Evolutionary conservation across 2,329 filamentous ascomycete genomes (phyloP).

Genomic region (Fusarium dlaminii): DNA sequence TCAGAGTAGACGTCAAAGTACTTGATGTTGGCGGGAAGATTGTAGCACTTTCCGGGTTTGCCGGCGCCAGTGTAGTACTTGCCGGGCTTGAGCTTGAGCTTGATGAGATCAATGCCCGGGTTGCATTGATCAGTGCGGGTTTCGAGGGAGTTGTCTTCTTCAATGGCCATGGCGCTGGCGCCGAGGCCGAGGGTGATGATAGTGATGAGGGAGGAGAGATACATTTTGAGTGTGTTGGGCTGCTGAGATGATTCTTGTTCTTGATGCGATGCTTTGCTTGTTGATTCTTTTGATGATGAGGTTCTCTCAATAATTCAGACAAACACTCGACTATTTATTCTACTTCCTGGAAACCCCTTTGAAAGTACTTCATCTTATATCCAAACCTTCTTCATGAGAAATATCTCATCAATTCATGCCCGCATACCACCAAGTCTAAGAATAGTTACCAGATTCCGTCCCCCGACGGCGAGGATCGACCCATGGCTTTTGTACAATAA

Average conservation of each 20-base stretch:
- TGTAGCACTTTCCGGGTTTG: neutral
- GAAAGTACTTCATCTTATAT: fast-evolving
- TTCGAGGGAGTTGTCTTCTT: neutral
- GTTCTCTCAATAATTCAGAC: neutral
- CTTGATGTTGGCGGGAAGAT: neutral
- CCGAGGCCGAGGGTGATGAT: neutral
- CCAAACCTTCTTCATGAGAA: fast-evolving
- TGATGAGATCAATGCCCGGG: neutral
- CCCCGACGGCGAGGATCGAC: neutral
- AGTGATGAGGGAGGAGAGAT: neutral
- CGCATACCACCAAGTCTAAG: neutral
- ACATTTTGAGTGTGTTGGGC: neutral
- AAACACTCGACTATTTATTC: neutral
- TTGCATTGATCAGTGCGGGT: neutral
- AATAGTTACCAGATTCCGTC: neutral
- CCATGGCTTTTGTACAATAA: no score
- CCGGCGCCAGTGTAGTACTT: neutral
- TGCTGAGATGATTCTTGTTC: neutral
- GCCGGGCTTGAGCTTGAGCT: neutral
- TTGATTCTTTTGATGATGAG: neutral
- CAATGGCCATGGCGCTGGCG: neutral
- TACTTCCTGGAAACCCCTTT: fast-evolving
- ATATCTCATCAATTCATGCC: fast-evolving
- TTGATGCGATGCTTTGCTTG: neutral
- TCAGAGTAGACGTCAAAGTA: neutral